phyloP scores from a whole-genome alignment of 331 rosid species.

The Malus hybrid region DNA sequence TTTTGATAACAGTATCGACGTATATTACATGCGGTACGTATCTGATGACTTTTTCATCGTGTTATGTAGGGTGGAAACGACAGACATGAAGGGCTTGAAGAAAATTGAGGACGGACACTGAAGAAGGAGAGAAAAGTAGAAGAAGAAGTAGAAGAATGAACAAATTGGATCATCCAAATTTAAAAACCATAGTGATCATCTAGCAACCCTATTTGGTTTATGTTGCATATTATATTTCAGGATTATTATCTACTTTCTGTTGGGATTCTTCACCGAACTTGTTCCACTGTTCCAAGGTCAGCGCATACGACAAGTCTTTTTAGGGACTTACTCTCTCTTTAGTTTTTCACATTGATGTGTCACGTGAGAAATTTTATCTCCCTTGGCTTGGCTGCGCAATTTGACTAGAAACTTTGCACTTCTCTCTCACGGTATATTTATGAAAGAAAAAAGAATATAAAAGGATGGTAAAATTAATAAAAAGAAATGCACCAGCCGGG shows the following conservation, averaged over 20 bases:
- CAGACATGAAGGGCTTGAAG: slow-evolving; percentile 98
- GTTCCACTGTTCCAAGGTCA: too few species aligned
- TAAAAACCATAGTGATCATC: not conserved
- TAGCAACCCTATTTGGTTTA: not conserved
- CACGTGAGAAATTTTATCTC: too few species aligned
- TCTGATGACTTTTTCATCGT: slow-evolving; percentile 17
- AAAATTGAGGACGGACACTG: slow-evolving; percentile 86
- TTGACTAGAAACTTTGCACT: too few species aligned
- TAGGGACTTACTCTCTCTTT: too few species aligned
- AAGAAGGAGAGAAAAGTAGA: not conserved
- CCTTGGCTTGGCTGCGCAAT: too few species aligned
- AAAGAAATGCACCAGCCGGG: slow-evolving; percentile 51
- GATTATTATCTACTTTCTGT: not conserved
- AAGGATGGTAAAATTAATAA: too few species aligned
- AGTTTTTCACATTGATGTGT: too few species aligned
- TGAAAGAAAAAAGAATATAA: too few species aligned
- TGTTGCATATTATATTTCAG: slow-evolving; percentile 1
- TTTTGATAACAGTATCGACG: not conserved
- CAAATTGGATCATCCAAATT: not conserved
- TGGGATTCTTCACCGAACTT: not conserved
- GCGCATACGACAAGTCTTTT: too few species aligned
- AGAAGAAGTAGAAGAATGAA: not conserved
- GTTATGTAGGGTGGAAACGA: slow-evolving; percentile 83
- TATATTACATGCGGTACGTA: not conserved
- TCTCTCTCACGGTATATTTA: too few species aligned